Percentiles rank a stretch among this genome's conserved stretches.
These are phyloP conservation scores for Paramecium biaurelia DNA, from an alignment of 73 alveolate genomes.

Conservation along the genomic window DNA sequence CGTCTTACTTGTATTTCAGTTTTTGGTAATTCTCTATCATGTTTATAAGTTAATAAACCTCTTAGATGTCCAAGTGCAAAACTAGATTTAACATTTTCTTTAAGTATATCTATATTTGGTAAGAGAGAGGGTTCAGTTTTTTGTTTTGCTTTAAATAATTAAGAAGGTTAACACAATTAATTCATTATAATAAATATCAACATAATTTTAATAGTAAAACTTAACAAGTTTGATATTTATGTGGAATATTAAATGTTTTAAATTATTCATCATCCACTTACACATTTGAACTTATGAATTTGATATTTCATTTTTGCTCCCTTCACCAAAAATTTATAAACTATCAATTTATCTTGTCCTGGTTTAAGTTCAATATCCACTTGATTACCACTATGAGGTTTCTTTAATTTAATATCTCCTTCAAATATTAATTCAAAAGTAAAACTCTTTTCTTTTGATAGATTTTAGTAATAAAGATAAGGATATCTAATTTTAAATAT, in stretches of 20 bases:
- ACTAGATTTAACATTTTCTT: conserved; percentile 22
- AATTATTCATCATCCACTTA: neutral
- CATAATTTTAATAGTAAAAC: neutral
- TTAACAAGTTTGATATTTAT: neutral
- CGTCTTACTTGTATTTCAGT: neutral
- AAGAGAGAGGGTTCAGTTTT: conserved; percentile 35
- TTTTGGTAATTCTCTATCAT: neutral
- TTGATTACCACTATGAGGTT: conserved; percentile 48
- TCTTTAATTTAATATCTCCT: conserved; percentile 52
- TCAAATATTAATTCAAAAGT: neutral
- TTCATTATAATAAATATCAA: neutral
- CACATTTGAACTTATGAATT: neutral
- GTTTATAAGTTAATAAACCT: neutral
- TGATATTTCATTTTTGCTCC: neutral
- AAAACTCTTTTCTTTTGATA: neutral
- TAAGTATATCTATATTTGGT: neutral
- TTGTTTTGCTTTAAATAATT: neutral
- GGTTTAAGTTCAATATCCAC: conserved; percentile 2
- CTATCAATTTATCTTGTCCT: neutral
- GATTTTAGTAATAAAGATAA: neutral
- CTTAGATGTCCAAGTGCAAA: conserved; percentile 22
- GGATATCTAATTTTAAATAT: neutral
- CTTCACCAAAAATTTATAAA: neutral
- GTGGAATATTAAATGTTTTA: neutral
- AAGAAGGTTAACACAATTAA: neutral